These are phyloP conservation scores for Trichosporon inkin DNA, from an alignment of 1,284 basidiomycete genomes.

Conservation along the genomic window DNA sequence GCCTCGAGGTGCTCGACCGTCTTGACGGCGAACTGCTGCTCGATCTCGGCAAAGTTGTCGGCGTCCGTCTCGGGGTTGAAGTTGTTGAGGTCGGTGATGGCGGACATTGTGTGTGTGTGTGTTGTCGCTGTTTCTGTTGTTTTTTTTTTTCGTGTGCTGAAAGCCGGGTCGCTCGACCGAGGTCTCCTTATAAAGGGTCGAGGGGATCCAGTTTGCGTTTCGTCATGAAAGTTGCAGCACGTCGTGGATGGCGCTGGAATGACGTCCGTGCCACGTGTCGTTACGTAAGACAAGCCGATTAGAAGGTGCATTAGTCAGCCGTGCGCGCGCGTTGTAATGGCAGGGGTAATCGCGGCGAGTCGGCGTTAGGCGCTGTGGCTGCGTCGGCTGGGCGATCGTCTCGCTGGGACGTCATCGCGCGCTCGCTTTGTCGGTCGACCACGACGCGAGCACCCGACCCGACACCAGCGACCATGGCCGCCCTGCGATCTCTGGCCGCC, in stretches of 20 bases:
- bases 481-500: not conserved
- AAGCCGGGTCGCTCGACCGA: not conserved
- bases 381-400: not conserved
- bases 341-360: not conserved
- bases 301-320: not conserved
- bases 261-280: not conserved
- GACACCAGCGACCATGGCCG: not conserved
- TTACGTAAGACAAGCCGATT: not conserved
- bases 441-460: not conserved
- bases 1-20: constrained; percentile 96
- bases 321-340: not conserved
- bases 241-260: not conserved
- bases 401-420: not conserved
- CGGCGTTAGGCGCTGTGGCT: not conserved
- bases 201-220: not conserved
- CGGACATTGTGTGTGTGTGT: constrained; percentile 14
- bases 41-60: constrained; percentile 88
- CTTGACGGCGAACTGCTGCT: constrained; percentile 93
- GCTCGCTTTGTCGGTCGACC: no score
- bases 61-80: constrained; percentile 83
- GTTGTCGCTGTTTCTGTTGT: constrained; percentile 8
- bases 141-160: not conserved
- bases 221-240: not conserved
- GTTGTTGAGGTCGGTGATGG: constrained; percentile 20
- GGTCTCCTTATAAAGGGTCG: not conserved